Evolutionary conservation across 495 filamentous ascomycete species (phyloP).

Genomic region (Oidiodendron maius): DNA sequence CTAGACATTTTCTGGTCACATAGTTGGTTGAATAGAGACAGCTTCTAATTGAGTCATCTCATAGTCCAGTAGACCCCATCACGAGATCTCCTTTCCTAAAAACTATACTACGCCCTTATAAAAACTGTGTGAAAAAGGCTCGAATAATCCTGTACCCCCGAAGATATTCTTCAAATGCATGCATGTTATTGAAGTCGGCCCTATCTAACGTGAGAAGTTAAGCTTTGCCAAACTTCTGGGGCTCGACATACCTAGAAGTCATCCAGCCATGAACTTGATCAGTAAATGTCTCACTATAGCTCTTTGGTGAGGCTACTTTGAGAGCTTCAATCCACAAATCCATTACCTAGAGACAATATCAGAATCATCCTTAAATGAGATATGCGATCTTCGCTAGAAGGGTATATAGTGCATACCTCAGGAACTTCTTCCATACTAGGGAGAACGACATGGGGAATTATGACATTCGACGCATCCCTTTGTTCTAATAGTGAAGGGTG

Average conservation of each 20-base stretch:
- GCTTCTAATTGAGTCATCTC: too few relatives aligned
- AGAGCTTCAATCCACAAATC: constrained; percentile 38
- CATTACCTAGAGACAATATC: neutral
- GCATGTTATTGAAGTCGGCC: constrained; percentile 56
- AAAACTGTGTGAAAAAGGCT: constrained; percentile 54
- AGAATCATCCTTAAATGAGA: neutral
- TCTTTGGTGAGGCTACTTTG: constrained; percentile 44
- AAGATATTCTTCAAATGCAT: constrained; percentile 68
- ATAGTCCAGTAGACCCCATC: too few relatives aligned
- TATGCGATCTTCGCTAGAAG: constrained; percentile 26
- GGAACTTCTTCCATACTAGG: constrained; percentile 61
- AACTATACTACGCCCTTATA: too few relatives aligned
- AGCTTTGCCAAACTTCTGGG: too few relatives aligned
- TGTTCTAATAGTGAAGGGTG: constrained; percentile 87
- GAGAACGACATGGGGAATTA: constrained; percentile 56
- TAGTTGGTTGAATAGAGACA: too few relatives aligned
- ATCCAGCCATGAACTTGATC: constrained; percentile 88
- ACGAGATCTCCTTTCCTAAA: too few relatives aligned
- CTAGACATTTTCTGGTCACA: too few relatives aligned
- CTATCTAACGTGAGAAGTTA: constrained; percentile 24
- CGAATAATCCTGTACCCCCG: constrained; percentile 69
- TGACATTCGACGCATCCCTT: constrained; percentile 58
- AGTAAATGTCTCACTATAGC: constrained; percentile 65
- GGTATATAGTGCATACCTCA: constrained; percentile 29
- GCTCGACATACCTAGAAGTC: too few relatives aligned